These are phyloP conservation scores for Pistacia atlantica DNA, from an alignment of 345 rosid species.

Conservation along the genomic window DNA sequence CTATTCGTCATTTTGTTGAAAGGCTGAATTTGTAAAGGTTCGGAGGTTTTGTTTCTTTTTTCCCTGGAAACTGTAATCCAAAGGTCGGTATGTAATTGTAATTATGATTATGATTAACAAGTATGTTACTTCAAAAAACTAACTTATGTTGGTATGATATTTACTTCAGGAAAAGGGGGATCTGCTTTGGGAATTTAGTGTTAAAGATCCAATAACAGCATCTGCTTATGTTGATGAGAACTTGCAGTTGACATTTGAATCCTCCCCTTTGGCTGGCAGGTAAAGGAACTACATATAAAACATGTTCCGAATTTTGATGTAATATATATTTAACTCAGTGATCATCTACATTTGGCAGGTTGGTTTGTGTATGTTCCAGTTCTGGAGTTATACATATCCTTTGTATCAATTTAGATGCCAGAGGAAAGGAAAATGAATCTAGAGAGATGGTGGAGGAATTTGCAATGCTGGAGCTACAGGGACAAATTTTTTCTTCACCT, in stretches of 20 bases:
- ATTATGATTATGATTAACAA: too few relatives aligned
- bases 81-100: too few relatives aligned
- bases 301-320: background rate
- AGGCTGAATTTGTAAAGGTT: background rate
- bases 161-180: slow-evolving; percentile 65
- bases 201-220: slow-evolving; percentile 77
- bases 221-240: slow-evolving; percentile 90
- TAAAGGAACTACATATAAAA: slow-evolving; percentile 14
- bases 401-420: slow-evolving; percentile 33
- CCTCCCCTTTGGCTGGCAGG: slow-evolving; percentile 57
- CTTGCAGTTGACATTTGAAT: slow-evolving; percentile 48
- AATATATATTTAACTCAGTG: background rate
- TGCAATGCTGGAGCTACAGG: slow-evolving; percentile 53
- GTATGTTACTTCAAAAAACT: too few relatives aligned
- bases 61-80: background rate
- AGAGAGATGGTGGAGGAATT: slow-evolving; percentile 51
- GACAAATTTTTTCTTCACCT: slow-evolving; percentile 87
- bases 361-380: slow-evolving; percentile 74
- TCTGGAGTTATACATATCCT: slow-evolving; percentile 65
- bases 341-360: slow-evolving; percentile 44
- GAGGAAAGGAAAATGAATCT: slow-evolving; percentile 26
- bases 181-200: slow-evolving; percentile 65
- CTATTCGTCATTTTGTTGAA: background rate
- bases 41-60: background rate
- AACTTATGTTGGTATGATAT: background rate